Conservation (phyloP, 306 rosid genomes). For the Vigna trinervia region DNA sequence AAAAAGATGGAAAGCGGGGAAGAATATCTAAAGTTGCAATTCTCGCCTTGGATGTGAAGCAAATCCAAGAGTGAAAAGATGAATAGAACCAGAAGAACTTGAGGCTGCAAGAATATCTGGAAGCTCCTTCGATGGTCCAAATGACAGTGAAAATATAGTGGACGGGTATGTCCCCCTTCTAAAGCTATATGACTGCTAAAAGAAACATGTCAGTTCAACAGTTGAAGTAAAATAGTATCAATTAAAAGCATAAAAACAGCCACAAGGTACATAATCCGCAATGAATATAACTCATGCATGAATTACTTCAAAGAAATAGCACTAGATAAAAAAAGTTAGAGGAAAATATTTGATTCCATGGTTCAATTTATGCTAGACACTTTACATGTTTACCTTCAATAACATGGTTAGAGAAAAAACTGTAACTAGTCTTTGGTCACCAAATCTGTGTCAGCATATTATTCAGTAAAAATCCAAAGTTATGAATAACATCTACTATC, state of each 20-base stretch:
- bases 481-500: background rate
- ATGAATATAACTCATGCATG: constrained; percentile 16
- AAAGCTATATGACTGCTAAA: constrained; percentile 84
- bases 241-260: constrained; percentile 18
- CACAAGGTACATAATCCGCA: constrained; percentile 16
- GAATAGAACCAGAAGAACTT: constrained; percentile 94
- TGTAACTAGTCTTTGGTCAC: background rate
- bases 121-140: constrained; percentile 77
- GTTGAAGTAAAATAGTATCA: constrained; percentile 2
- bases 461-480: background rate
- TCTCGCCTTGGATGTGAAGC: constrained; percentile 72
- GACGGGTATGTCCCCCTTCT: constrained; percentile 95
- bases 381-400: background rate
- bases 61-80: constrained; percentile 80
- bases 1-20: background rate
- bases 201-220: constrained; percentile 45
- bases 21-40: constrained; percentile 33
- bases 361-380: constrained; percentile 4
- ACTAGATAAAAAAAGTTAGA: background rate
- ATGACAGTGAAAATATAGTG: constrained; percentile 85
- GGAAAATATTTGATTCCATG: background rate
- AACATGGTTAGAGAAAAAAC: background rate
- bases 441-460: background rate
- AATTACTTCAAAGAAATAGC: background rate
- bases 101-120: constrained; percentile 92